Base-by-base conservation (phyloP, 805 yeast species). In the Candida cerambycidarum region DNA sequence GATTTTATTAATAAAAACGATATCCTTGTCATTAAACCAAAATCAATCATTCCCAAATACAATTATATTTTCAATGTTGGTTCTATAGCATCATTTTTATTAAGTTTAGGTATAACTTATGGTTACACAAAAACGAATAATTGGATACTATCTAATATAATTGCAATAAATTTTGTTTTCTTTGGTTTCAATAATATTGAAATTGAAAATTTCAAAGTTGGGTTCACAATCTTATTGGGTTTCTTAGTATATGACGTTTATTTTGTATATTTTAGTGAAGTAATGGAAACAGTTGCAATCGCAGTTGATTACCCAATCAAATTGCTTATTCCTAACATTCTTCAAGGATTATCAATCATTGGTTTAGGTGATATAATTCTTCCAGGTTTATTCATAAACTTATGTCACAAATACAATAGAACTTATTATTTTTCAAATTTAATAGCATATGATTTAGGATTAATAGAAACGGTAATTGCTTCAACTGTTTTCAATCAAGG, bases 301-400 rank as follows among this genome's bases (percentile, higher is more conserved):
- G 55, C 56, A 5, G 51, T 82, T 16, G 76, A 78, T 3, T 63
- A 77, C n/a, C 89, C 89, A 1, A 65, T 73, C 35, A 78, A 76
- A 48, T 43, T 78, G 18, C 45, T 67, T 5, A 56, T 79, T 14
- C 84, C 84, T 11, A 37, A 30, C 12, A 15, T 34, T 5, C 32
- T 25, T 16, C 16, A 21, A 10, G 16, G 40, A 10, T 65, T 47
- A 62, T 75, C 4, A 56, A 32, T 81, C 38, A 59, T 83, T 8
- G 89, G 89, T 1, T 61, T 82, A 4, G 89, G 89, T 5, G 89
- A 83, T 56, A 72, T 84, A 40, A 78, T 78, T 2, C 59, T 82
- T 11, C 88, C 89, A 0, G 84, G 83, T 0, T 41, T 67, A 13
- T 72, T 79, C 42, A 63, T 78, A 10, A 61, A 82, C 1, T 59